Base-by-base conservation (phyloP, 2,329 filamentous ascomycete genomes). In the Colletotrichum sp. region DNA sequence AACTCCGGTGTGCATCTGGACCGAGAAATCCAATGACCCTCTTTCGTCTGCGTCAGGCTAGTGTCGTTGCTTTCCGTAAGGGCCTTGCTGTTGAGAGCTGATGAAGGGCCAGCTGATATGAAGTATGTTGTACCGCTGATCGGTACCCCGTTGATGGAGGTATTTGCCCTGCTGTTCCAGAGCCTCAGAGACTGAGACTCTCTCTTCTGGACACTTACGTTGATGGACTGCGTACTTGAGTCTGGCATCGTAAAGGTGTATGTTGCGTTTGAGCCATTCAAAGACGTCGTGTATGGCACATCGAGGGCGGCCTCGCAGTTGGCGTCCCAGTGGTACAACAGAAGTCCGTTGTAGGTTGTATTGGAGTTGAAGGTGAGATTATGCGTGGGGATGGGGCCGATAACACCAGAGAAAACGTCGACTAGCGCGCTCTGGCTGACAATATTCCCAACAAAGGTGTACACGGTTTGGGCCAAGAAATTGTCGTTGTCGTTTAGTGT, bases 381-480 rank as follows among this genome's bases (percentile, higher is more conserved):
- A 26, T 74, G 71, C 6, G 71, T 74, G 4, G 66, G 26, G 6
- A 44, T 65, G 13, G 71, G 66, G 16, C 71, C 67, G 26, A 74
- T 70, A 12, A n/a, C 34, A 16, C 71, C 71, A 5, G 67, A 70
- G 10, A 44, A 57, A 34, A 70, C 71, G n/a, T 70, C 68, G 2
- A 75, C 67, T 3, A 75, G 68, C 16, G 72, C 72, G 34, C 44
- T 71, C 36, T 65, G 71, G n/a, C 71, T 70, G 59, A 70, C 66
- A 4, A 74, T 34, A 21, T 74, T 71, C 3, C 66, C 71, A 12
- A 65, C 71, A 24, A 74, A 74, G 13, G 66, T 64, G 12, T 65
- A 74, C 9, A 44, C 57, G 3, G 66, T 28, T 26, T 55, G 66
- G 13, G 71, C 62, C 10, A 73, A 57, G 13, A 73, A 73, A 7